Conservation (phyloP, 129 eudicot species). For the Cynara cardunculus region DNA sequence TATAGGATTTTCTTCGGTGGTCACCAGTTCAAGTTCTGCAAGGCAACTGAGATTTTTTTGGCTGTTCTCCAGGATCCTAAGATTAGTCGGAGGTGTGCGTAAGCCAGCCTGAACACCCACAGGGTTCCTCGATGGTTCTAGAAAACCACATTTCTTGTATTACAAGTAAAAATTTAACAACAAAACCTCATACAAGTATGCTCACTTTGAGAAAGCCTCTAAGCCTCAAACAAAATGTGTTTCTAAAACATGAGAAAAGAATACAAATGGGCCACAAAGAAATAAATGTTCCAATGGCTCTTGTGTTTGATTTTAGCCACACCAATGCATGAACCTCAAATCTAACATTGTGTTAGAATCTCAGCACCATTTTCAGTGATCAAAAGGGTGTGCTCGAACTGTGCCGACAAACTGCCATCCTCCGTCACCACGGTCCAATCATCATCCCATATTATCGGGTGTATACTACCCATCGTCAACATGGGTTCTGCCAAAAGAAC, state of each 20-base stretch:
- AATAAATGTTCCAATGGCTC: not conserved
- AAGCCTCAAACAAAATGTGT: not conserved
- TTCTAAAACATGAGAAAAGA: not conserved
- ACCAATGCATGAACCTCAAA: not conserved
- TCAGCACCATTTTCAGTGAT: slow-evolving; percentile 68
- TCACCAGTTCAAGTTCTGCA: too few relatives aligned
- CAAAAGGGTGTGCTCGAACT: slow-evolving; percentile 74
- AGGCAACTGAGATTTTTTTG: too few relatives aligned
- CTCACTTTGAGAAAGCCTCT: too few relatives aligned
- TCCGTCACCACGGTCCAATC: slow-evolving; percentile 73
- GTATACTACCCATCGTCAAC: slow-evolving; percentile 63
- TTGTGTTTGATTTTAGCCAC: not conserved
- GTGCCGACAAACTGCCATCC: slow-evolving; percentile 75
- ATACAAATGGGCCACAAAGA: not conserved
- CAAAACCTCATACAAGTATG: not conserved
- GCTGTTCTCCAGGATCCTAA: too few relatives aligned
- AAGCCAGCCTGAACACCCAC: too few relatives aligned
- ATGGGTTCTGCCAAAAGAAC: slow-evolving; percentile 60
- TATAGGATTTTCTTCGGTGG: too few relatives aligned
- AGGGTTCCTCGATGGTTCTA: not conserved
- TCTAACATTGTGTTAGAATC: slow-evolving; percentile 58
- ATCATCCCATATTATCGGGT: slow-evolving; percentile 70
- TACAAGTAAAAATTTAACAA: not conserved
- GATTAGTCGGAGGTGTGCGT: too few relatives aligned
- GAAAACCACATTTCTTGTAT: not conserved